Percentiles rank a stretch among this genome's conserved stretches.
phyloP scores from a whole-genome alignment of 2,329 filamentous ascomycete genomes.

The Polychaeton citri region DNA sequence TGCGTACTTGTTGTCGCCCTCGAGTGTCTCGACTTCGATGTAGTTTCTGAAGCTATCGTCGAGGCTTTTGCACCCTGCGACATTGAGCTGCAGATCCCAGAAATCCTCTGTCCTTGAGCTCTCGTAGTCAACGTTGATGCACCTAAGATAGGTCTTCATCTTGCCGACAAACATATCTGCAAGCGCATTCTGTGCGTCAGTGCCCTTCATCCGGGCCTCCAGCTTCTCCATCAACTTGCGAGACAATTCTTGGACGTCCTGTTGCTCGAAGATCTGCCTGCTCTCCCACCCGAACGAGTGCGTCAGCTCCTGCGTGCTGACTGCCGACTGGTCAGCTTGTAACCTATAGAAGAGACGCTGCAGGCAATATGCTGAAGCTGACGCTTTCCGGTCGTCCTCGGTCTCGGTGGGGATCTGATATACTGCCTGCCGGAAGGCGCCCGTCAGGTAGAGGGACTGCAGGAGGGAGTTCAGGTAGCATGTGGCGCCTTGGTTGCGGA shows the following conservation, averaged over 20 bases:
- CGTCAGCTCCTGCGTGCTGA: constrained; percentile 84
- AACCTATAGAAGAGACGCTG: constrained; percentile 91
- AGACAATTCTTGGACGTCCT: constrained; percentile 94
- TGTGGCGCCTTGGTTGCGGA: constrained; percentile 86
- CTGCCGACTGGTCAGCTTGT: constrained; percentile 71
- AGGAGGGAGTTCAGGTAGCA: constrained; percentile 40
- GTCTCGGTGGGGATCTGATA: constrained; percentile 92
- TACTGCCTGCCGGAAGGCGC: constrained; percentile 90
- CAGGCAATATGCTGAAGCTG: constrained; percentile 63
- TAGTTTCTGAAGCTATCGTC: constrained; percentile 95
- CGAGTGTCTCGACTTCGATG: constrained; percentile 88
- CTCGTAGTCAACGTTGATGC: constrained; percentile 96
- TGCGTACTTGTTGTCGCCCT: constrained; percentile 97
- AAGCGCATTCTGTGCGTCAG: constrained; percentile 75
- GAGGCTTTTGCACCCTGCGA: constrained; percentile 82
- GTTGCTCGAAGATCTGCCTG: constrained; percentile 93
- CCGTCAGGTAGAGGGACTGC: constrained; percentile 41
- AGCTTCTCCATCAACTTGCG: constrained; percentile 94
- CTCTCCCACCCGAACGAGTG: constrained; percentile 98
- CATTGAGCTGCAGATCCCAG: constrained; percentile 97
- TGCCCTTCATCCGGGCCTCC: constrained; percentile 97
- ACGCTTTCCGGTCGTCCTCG: constrained; percentile 70
- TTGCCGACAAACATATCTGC: constrained; percentile 91
- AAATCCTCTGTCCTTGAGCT: constrained; percentile 93
- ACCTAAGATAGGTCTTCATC: constrained; percentile 96